A percentile compares a stretch with the other conserved stretches of the same genome.
These are phyloP conservation scores for Trichophyton mentagrophytes DNA, from an alignment of 2,329 filamentous ascomycete genomes.

Conservation along the genomic window DNA sequence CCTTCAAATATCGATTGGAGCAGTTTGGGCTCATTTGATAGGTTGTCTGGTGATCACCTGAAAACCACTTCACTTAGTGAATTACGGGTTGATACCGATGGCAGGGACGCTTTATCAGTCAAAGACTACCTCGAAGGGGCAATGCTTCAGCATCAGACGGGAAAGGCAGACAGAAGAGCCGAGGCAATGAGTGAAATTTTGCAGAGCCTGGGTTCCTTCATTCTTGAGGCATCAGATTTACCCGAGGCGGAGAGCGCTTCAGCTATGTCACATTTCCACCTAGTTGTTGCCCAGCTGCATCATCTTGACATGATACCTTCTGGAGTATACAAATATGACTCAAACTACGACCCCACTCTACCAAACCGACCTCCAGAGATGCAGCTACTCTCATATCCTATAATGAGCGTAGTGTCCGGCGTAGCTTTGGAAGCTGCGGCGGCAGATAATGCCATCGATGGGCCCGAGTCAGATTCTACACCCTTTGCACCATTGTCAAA, in stretches of 20 bases:
- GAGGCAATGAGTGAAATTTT: conserved; percentile 28
- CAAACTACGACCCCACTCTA: conserved; percentile 18
- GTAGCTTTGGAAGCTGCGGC: conserved; percentile 34
- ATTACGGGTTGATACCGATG: not conserved
- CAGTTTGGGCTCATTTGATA: conserved; percentile 18
- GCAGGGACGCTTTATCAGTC: conserved; percentile 6
- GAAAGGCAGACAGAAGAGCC: conserved; percentile 6
- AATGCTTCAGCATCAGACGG: conserved; percentile 9
- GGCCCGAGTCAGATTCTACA: conserved; percentile 19
- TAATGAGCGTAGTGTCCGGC: conserved; percentile 37
- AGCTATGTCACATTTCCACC: conserved; percentile 35
- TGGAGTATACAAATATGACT: conserved; percentile 30
- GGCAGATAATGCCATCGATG: conserved; percentile 26
- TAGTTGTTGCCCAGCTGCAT: conserved; percentile 34
- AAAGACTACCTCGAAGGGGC: conserved; percentile 12
- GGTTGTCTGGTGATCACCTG: conserved; percentile 16
- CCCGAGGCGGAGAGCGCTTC: conserved; percentile 22
- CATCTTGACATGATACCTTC: conserved; percentile 33
- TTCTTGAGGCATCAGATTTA: conserved; percentile 30
- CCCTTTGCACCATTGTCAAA: conserved; percentile 25
- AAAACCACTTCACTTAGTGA: not conserved
- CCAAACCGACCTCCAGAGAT: conserved; percentile 32
- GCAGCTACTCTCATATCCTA: conserved; percentile 32
- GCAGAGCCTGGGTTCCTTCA: conserved; percentile 28
- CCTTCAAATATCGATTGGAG: conserved; percentile 23